Base-by-base conservation (phyloP, 2,329 filamentous ascomycete genomes). In the Pseudonectria buxi region DNA sequence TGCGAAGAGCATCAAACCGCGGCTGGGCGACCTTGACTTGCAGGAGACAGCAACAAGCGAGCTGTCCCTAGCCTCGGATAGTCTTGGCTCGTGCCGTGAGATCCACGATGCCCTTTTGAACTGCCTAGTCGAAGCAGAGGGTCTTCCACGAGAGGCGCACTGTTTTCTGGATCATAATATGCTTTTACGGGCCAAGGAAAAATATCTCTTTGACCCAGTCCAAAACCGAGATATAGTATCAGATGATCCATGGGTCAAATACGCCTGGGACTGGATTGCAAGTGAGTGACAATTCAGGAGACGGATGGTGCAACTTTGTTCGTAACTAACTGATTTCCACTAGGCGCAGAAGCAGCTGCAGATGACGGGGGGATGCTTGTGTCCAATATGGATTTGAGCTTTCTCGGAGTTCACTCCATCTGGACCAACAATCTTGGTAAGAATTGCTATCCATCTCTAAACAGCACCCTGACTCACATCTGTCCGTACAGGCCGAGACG, bases 201-300 rank as follows among this genome's bases (percentile, higher is more conserved):
- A 68, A 36, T 83, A 82, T 43, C 59, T 81, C 1, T 80, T 82
- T 41, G 67, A 88, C 49, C 78, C 77, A 39, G 60, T 63, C 12
- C 72, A 66, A 31, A 92, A 92, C 50, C 72, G 74, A 42, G 62
- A 70, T 6, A 72, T 89, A n/a, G 71, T 84, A 2, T 66, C 71
- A 6, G 83, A 86, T 41, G 81, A 89, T 50, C 76, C 74, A 22
- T 86, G 83, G 76, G 65, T 90, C n/a, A 72, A 78, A 38, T 81
- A 84, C 37, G 65, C 85, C n/a, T 94, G 86, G 86, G 74, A 78
- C 30, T 86, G 84, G 70, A 69, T 89, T 31, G 70, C 74, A 39
- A 77, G 83, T 78, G 52, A 53, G 66, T 69, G 10, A 26, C 10
- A 18, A 11, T 24, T 10, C 26, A 16, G 30, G 13, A 3, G 7